Conservation (phyloP, 768 basidiomycete species). For the Serendipita indica region DNA sequence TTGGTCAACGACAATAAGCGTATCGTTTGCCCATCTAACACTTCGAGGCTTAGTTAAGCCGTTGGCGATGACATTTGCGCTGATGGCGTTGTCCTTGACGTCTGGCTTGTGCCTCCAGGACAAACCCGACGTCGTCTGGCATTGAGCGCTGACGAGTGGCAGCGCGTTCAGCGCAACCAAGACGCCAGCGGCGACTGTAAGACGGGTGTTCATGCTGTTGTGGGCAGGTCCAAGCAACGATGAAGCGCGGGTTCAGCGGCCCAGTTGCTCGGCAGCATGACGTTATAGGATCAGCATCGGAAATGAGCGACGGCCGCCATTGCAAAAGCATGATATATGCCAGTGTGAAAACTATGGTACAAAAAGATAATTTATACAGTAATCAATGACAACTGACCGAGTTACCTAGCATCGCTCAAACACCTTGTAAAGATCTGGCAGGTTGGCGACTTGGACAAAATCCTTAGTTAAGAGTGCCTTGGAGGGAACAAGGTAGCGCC, state of each 20-base stretch:
- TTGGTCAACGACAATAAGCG: background rate
- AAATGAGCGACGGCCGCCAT: too few species aligned
- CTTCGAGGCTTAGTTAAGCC: background rate
- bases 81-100: background rate
- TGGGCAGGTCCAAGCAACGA: background rate
- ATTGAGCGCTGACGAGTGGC: background rate
- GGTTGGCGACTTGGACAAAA: constrained; percentile 73
- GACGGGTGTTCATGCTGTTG: background rate
- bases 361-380: too few species aligned
- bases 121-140: background rate
- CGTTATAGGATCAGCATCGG: background rate
- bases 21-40: background rate
- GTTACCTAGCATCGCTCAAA: constrained; percentile 84
- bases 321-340: too few species aligned
- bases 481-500: constrained; percentile 54
- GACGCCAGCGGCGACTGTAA: background rate
- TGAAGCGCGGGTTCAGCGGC: background rate
- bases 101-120: background rate
- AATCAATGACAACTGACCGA: background rate
- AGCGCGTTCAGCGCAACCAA: background rate
- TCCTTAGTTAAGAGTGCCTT: constrained; percentile 53
- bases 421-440: constrained; percentile 86
- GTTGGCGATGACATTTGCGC: background rate
- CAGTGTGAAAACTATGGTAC: too few species aligned
- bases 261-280: background rate